These are phyloP conservation scores for Exophiala sp. DNA, from an alignment of 2,329 filamentous ascomycete species.

Conservation along the genomic window DNA sequence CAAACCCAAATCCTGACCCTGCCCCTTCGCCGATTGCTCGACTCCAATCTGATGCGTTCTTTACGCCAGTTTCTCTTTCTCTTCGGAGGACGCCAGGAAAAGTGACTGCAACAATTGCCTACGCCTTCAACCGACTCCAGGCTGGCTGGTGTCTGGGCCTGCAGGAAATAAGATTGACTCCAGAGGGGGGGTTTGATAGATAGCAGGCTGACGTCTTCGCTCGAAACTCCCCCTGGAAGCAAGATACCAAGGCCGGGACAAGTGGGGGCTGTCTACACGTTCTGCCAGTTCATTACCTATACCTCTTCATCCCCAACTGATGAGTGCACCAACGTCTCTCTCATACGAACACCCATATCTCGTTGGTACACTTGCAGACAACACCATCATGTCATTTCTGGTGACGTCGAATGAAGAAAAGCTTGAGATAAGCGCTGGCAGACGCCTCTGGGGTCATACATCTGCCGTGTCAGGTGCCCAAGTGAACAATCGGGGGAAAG, in stretches of 20 bases:
- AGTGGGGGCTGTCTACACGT: constrained; percentile 25
- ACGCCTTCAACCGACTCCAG: constrained; percentile 68
- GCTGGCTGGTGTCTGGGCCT: constrained; percentile 84
- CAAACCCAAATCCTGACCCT: constrained; percentile 44
- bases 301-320: constrained; percentile 34
- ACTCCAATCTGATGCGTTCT: constrained; percentile 64
- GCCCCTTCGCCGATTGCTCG: constrained; percentile 7
- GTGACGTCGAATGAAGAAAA: constrained; percentile 64
- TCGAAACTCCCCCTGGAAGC: constrained; percentile 19
- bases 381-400: constrained; percentile 76
- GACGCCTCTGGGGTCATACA: constrained; percentile 83
- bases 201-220: constrained; percentile 23
- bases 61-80: constrained; percentile 73
- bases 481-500: constrained; percentile 77
- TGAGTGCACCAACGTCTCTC: constrained; percentile 53
- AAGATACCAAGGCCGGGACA: constrained; percentile 4
- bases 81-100: constrained; percentile 58
- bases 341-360: constrained; percentile 80
- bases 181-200: constrained; percentile 15
- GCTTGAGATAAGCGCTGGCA: constrained; percentile 65
- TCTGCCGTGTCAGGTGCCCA: constrained; percentile 81
- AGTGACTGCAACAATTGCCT: constrained; percentile 75
- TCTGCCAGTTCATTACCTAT: constrained; percentile 29
- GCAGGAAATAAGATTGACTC: constrained; percentile 64
- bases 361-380: constrained; percentile 75